Evolutionary conservation across 352 stramenopile species (phyloP), one percentile per base, ranked within the genome.

Genomic region (Globisporangium ultimum): DNA sequence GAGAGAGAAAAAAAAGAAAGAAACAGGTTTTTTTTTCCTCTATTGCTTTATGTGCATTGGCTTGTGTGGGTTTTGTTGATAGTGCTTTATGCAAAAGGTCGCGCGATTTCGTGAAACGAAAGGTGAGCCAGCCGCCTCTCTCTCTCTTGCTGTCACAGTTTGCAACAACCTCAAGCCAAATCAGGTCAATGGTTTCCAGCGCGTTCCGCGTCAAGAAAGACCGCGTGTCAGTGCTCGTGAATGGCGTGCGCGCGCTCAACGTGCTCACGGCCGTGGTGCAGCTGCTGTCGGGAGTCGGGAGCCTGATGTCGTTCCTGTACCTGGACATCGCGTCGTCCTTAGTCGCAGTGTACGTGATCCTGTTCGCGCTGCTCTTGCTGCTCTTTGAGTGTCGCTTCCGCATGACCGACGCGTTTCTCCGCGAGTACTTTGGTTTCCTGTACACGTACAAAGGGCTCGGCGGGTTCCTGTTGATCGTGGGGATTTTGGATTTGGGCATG

Each of bases 361-460:
- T 86, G 15, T 78, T 86, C 36, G 78, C 71, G 12, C 17, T 80
- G 32, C 50, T 87, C 45, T 64, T 87, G 53, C 63, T 76, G 24
- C 70, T 74, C 32, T 87, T 77, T 42, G 78, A 87, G 51, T 87
- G 71, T 46, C 78, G 73, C 53, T 68, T 87, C 24, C 63, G 45
- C 8, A 48, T 63, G 38, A 84, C 74, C 21, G 72, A 87, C 48
- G 67, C 64, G 40, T 63, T 74, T 41, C 64, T 87, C 36, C 78
- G 70, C 28, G 60, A 67, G 15, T 85, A 87, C 63, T 87, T 85
- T 52, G 78, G 75, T 24, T 87, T 87, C 59, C 59, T 87, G 15
- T 87, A 76, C 59, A 76, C 73, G 41, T 84, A 80, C 60, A 65
- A 70, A 14, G 78, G 78, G 0, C 76, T 82, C 57, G 64, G 75